Evolutionary conservation across 2,329 filamentous ascomycete genomes (phyloP).

Genomic region (Arthrobotrys entomopaga): DNA sequence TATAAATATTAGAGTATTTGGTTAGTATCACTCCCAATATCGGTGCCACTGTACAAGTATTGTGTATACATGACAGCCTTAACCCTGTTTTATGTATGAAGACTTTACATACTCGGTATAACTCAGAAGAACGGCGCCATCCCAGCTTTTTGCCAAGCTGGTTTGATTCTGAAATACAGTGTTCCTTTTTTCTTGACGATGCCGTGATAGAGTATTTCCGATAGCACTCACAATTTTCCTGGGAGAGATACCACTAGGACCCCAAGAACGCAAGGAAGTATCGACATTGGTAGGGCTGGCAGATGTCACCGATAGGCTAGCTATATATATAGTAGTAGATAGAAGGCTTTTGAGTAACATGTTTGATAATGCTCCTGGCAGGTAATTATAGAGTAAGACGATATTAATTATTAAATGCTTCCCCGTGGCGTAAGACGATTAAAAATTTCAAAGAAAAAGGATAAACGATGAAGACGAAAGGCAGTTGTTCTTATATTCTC

Average conservation of each 20-base stretch:
- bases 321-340: conserved; percentile 14
- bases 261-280: conserved; percentile 26
- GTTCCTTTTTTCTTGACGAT: conserved; percentile 55
- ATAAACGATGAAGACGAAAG: not conserved
- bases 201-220: conserved; percentile 22
- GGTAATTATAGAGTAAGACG: not conserved
- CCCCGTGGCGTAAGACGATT: not conserved
- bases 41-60: not conserved
- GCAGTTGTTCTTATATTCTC: not conserved
- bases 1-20: not conserved
- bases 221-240: conserved; percentile 30
- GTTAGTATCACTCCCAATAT: not conserved
- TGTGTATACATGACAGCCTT: not conserved
- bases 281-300: conserved; percentile 9
- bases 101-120: conserved; percentile 22
- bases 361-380: not conserved
- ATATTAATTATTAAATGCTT: no score
- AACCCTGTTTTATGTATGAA: not conserved
- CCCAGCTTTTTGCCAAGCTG: conserved; percentile 63
- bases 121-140: conserved; percentile 62
- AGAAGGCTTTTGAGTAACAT: conserved; percentile 25
- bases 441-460: not conserved
- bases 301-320: conserved; percentile 4
- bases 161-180: conserved; percentile 60
- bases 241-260: conserved; percentile 9